Conservation (phyloP, 768 basidiomycete genomes). For the Cystoderma amianthinum region DNA sequence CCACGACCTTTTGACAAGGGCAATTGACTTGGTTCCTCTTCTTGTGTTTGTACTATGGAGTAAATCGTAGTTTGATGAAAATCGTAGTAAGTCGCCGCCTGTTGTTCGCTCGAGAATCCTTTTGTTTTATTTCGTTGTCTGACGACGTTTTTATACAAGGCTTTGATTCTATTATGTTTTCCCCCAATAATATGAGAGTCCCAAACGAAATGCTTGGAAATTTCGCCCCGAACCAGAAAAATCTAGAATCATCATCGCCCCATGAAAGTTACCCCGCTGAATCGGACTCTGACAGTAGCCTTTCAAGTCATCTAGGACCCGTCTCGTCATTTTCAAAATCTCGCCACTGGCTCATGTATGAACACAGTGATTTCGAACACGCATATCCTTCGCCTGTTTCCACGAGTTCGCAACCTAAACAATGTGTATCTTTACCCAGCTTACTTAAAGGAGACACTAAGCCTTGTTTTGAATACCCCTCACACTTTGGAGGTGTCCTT, state of each 20-base stretch:
- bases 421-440: neutral
- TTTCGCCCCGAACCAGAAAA: neutral
- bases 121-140: constrained; percentile 6
- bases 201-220: neutral
- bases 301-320: neutral
- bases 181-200: constrained; percentile 7
- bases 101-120: constrained; percentile 4
- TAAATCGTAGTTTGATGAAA: constrained; percentile 8
- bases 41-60: constrained; percentile 5
- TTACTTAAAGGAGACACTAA: neutral
- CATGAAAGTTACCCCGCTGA: neutral
- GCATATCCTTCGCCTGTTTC: neutral
- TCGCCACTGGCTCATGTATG: neutral
- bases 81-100: constrained; percentile 8
- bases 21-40: neutral
- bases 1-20: constrained; percentile 2
- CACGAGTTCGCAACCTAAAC: neutral
- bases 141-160: constrained; percentile 8
- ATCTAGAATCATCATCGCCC: neutral
- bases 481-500: constrained; percentile 17
- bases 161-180: constrained; percentile 8
- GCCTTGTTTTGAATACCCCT: neutral
- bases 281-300: neutral
- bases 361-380: neutral
- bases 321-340: neutral